Percentiles rank a stretch among this genome's conserved stretches.
Conservation (phyloP, 371 early-diverging fungal genomes). For the Gilbertella persicaria region DNA sequence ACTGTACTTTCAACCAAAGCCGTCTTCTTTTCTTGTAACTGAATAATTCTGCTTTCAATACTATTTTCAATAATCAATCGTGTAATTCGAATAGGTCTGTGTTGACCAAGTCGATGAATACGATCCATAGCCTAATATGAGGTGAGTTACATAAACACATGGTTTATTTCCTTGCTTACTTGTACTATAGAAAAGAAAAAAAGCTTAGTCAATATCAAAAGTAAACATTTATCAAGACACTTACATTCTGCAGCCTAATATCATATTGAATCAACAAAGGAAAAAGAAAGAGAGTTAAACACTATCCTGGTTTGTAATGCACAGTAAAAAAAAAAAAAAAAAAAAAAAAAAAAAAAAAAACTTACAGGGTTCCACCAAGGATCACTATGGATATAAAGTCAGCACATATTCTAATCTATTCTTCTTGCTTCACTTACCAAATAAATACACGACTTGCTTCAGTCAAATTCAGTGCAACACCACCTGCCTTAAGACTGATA, state of each 20-base stretch:
- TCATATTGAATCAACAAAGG: too few relatives aligned
- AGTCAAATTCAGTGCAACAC: slow-evolving; percentile 94
- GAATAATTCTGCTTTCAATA: slow-evolving; percentile 92
- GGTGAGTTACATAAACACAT: too few relatives aligned
- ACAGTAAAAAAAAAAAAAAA: not conserved
- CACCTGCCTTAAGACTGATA: slow-evolving; percentile 93
- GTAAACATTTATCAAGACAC: slow-evolving; percentile 4
- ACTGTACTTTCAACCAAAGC: slow-evolving; percentile 90
- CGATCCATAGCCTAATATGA: slow-evolving; percentile 93
- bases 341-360: not conserved
- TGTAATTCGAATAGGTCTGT: slow-evolving; percentile 87
- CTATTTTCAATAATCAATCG: slow-evolving; percentile 93
- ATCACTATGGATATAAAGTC: slow-evolving; percentile 44
- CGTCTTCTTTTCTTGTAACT: slow-evolving; percentile 95
- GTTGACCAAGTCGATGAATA: slow-evolving; percentile 90
- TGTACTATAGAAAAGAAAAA: slow-evolving; percentile 24
- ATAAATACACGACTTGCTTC: slow-evolving; percentile 93
- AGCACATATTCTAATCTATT: not conserved
- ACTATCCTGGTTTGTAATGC: too few relatives aligned
- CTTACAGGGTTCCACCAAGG: slow-evolving; percentile 94
- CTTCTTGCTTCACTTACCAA: slow-evolving; percentile 31
- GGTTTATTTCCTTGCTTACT: slow-evolving; percentile 26
- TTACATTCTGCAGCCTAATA: slow-evolving; percentile 47
- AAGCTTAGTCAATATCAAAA: not conserved
- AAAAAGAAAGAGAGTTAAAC: too few relatives aligned